Evolutionary conservation across 148 eudicot genomes (phyloP), one percentile per base, ranked within the genome.

Genomic region (Fagopyrum esculentum): DNA sequence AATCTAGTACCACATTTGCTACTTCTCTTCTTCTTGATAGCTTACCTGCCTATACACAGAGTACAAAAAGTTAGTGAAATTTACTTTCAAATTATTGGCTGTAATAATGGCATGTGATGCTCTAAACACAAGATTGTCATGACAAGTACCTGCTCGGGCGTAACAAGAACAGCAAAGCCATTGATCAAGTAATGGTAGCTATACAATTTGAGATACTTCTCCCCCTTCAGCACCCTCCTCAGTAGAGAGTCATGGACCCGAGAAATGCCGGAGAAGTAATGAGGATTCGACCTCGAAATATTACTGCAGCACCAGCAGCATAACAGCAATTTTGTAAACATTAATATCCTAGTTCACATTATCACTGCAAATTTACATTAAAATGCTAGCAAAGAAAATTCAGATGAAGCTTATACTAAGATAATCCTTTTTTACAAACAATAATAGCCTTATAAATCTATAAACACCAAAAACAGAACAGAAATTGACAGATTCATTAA

Each of bases 171-270:
- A 49, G 99, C 89, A 84, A 95, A 92, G 29, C 99, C 99, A 73
- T 95, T 95, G 83, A 95, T 95, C 85, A 95, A 85, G 87, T 92
- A 95, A 79, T 87, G 99, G 80, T 92, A 95, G 82, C 98, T 95
- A 79, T 95, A 95, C 72, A 95, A 69, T 85, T 95, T 95, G 44
- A 92, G 69, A 81, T 95, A 95, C 45, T 73, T 89, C 83, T 92
- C 87, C 77, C 99, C 99, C 80, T 82, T 89, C 74, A 95, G 79
- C 63, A 76, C 89, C 81, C 66, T 88, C 82, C 80, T 92, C 80
- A 95, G 76, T 79, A 95, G 74, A n/a, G 99, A 89, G 85, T 95
- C 87, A 73, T 95, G 98, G 43, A 89, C 73, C 40, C 89, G 89
- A 2, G 90, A 82, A 77, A 87, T 69, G 69, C 79, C 77, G 6